Conservation (phyloP, 2,329 filamentous ascomycete genomes). For the Cucurbitaria berberidis region DNA sequence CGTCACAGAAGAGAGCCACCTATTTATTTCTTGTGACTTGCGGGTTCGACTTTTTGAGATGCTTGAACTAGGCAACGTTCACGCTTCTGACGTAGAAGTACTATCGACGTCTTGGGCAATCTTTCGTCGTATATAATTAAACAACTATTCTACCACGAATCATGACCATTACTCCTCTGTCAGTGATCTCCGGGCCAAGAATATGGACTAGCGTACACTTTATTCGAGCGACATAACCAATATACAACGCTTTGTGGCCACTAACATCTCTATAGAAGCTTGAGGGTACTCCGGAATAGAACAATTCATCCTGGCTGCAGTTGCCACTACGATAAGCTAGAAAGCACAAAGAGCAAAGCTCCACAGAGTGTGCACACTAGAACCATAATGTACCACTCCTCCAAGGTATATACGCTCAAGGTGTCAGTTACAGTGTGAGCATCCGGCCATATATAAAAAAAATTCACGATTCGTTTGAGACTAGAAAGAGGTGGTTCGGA, state of each 20-base stretch:
- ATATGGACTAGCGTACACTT: conserved; percentile 10
- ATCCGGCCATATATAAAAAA: too few species aligned
- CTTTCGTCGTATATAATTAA: neutral
- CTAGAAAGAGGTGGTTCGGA: neutral
- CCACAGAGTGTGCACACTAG: conserved; percentile 43
- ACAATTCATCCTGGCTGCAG: neutral
- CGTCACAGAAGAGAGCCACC: neutral
- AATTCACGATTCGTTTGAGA: conserved; percentile 31
- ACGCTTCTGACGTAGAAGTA: neutral
- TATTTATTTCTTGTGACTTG: neutral
- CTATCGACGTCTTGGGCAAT: neutral
- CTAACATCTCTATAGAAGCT: neutral
- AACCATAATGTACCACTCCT: conserved; percentile 36
- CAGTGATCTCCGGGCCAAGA: conserved; percentile 1
- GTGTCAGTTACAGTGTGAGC: conserved; percentile 45
- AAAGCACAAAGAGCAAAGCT: conserved; percentile 36
- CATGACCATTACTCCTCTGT: conserved; percentile 1
- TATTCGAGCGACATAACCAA: conserved; percentile 9
- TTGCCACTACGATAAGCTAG: conserved; percentile 33
- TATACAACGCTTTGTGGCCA: neutral
- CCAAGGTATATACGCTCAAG: conserved; percentile 44
- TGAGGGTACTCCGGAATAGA: neutral
- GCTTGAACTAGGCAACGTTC: neutral
- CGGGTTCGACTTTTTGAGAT: neutral
- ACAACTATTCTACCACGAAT: neutral